Percentiles rank a stretch among this genome's conserved stretches.
Evolutionary conservation across 331 rosid species (phyloP).

Genomic region (Malus hybrid): DNA sequence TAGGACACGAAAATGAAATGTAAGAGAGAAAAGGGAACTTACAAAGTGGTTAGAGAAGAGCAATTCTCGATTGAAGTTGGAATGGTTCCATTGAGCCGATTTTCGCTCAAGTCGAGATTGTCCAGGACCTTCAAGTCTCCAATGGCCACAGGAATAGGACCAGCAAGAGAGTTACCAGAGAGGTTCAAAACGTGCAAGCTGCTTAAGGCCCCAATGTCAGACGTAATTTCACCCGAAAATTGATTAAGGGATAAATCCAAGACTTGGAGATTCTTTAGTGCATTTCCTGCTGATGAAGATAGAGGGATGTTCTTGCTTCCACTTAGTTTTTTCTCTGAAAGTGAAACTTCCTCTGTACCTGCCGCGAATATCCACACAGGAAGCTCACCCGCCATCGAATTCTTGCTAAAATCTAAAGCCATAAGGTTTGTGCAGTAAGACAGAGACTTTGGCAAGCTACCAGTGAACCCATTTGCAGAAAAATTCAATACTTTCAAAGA

Average conservation of each 20-base stretch:
- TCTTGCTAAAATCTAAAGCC: slow-evolving; percentile 61
- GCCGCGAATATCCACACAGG: slow-evolving; percentile 66
- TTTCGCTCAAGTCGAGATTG: slow-evolving; percentile 65
- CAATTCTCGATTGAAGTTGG: slow-evolving; percentile 71
- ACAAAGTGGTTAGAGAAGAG: slow-evolving; percentile 63
- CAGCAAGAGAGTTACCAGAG: slow-evolving; percentile 53
- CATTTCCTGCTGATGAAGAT: slow-evolving; percentile 28
- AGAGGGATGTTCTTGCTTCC: slow-evolving; percentile 21
- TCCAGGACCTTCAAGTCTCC: slow-evolving; percentile 55
- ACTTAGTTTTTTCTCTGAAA: slow-evolving; percentile 30
- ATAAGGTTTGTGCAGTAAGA: slow-evolving; percentile 43
- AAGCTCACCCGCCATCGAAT: slow-evolving; percentile 68
- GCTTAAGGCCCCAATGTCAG: slow-evolving; percentile 48
- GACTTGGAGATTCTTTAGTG: slow-evolving; percentile 50
- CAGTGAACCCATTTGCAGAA: slow-evolving; percentile 60
- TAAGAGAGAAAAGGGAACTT: slow-evolving; percentile 34
- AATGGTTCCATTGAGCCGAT: slow-evolving; percentile 67
- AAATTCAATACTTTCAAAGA: slow-evolving; percentile 56
- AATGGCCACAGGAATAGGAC: slow-evolving; percentile 53
- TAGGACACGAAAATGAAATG: slow-evolving; percentile 3
- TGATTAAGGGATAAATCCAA: slow-evolving; percentile 73
- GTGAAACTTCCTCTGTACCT: slow-evolving; percentile 34
- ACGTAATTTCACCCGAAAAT: slow-evolving; percentile 62
- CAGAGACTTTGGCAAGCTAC: slow-evolving; percentile 67
- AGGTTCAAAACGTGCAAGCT: slow-evolving; percentile 64